These are phyloP conservation scores for Leptographium lundbergii DNA, from an alignment of 2,329 filamentous ascomycete genomes.

Conservation along the genomic window DNA sequence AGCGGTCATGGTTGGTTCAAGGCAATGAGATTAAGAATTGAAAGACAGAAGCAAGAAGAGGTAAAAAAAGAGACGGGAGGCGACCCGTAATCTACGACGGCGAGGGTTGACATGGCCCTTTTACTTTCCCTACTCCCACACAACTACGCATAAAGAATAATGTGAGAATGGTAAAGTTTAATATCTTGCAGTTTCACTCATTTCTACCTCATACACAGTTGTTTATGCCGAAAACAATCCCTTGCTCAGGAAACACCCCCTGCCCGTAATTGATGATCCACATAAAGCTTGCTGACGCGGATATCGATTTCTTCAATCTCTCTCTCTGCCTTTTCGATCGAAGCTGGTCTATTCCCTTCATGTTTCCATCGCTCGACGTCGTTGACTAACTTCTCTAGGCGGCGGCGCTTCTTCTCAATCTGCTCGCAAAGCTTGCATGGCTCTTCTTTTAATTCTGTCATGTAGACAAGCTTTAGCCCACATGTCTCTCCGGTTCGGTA, in stretches of 20 bases:
- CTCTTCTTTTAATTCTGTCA: conserved; percentile 48
- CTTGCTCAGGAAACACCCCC: background rate
- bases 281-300: conserved; percentile 42
- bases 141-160: background rate
- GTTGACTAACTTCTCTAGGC: conserved; percentile 58
- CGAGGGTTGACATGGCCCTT: no score
- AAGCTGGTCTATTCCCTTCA: conserved; percentile 61
- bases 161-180: background rate
- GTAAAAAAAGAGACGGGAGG: no score
- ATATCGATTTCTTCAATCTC: conserved; percentile 55
- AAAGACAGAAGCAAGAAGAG: no score
- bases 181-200: background rate
- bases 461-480: conserved; percentile 79
- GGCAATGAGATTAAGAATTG: no score
- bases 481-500: conserved; percentile 95
- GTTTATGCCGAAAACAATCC: background rate
- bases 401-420: conserved; percentile 72
- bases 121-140: no score
- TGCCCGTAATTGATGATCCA: conserved; percentile 14
- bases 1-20: no score
- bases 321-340: conserved; percentile 56
- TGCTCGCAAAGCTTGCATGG: conserved; percentile 81
- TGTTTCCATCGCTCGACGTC: conserved; percentile 66
- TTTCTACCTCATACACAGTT: background rate
- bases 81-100: no score